Base-by-base conservation (phyloP, 1,284 basidiomycete species). In the Apiotrichum sp. region DNA sequence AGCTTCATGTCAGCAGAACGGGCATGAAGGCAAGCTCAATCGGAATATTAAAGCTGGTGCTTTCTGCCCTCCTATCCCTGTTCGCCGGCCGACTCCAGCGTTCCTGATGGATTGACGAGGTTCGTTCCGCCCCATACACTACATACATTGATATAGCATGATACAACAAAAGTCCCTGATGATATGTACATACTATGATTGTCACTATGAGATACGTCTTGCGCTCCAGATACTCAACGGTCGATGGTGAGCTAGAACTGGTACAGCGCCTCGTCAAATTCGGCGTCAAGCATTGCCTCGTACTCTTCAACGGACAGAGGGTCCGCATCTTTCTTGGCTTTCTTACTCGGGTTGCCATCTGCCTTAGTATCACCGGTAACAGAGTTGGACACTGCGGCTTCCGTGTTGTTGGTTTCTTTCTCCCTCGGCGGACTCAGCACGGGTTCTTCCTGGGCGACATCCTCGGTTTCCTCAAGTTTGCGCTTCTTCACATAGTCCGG, bases 211-310 rank as follows among this genome's bases (percentile, higher is more conserved):
- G 22, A 22, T 22, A 22, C 22, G 22, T 22, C 22, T 22, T 22
- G n/a, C n/a, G n/a, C n/a, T n/a, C n/a, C 40, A n/a, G 40, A 16
- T 6, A 14, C 40, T 22, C 22, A 22, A 22, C 22, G 22, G 22
- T 22, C 22, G 22, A 22, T 22, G 9, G 13, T 62, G 22, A 22
- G 22, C 22, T 39, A 48, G 40, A 50, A 50, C 3, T 44, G 16
- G 50, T 45, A 34, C 14, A 48, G 47, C 35, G 34, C 35, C 22
- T 22, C 16, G 34, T 48, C 47, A 13, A 29, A 48, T 35, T 71
- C 67, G 31, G 64, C 68, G 43, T 72, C 70, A 16, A 72, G 57
- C 63, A 69, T 58, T 8, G 67, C 70, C 51, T 74, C 70, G 55
- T 70, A 72, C 52, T 74, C 69, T 43, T 72, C 70, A 16, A 70